phyloP scores from a whole-genome alignment of 2,329 filamentous ascomycete genomes.

The Trichophyton rubrum region DNA sequence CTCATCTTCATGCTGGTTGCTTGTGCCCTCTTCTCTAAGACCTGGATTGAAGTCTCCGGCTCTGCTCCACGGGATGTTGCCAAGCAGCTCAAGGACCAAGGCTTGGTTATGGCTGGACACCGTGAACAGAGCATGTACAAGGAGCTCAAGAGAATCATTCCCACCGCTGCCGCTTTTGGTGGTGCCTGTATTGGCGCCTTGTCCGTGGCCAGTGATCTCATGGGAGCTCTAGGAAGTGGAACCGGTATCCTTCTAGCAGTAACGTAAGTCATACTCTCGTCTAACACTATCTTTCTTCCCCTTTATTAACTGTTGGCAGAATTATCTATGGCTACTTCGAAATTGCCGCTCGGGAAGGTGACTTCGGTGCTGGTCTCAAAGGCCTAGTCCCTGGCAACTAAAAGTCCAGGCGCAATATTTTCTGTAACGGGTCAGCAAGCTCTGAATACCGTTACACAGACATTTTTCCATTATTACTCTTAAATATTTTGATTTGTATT shows the following conservation, averaged over 20 bases:
- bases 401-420: slow-evolving; percentile 12
- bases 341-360: slow-evolving; percentile 96
- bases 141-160: slow-evolving; percentile 98
- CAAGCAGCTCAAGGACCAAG: slow-evolving; percentile 99
- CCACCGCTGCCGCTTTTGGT: slow-evolving; percentile 93
- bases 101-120: slow-evolving; percentile 98
- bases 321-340: slow-evolving; percentile 99
- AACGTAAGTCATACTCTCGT: slow-evolving; percentile 55
- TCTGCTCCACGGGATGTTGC: slow-evolving; percentile 95
- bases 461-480: not conserved
- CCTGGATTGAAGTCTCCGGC: slow-evolving; percentile 98
- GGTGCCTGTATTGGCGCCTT: slow-evolving; percentile 98
- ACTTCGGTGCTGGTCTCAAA: slow-evolving; percentile 62
- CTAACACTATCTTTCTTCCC: slow-evolving; percentile 24
- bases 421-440: not conserved
- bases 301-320: slow-evolving; percentile 35
- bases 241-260: slow-evolving; percentile 97
- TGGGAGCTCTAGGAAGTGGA: slow-evolving; percentile 89
- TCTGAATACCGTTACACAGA: not conserved
- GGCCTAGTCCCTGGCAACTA: slow-evolving; percentile 47
- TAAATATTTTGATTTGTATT: slow-evolving; percentile 11
- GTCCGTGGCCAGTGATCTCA: slow-evolving; percentile 86
- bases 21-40: slow-evolving; percentile 98
- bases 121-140: slow-evolving; percentile 99
- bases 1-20: slow-evolving; percentile 96